Percentiles rank a stretch among this genome's conserved stretches.
phyloP scores from a whole-genome alignment of 2,329 filamentous ascomycete genomes.

The Colletotrichum magnum region DNA sequence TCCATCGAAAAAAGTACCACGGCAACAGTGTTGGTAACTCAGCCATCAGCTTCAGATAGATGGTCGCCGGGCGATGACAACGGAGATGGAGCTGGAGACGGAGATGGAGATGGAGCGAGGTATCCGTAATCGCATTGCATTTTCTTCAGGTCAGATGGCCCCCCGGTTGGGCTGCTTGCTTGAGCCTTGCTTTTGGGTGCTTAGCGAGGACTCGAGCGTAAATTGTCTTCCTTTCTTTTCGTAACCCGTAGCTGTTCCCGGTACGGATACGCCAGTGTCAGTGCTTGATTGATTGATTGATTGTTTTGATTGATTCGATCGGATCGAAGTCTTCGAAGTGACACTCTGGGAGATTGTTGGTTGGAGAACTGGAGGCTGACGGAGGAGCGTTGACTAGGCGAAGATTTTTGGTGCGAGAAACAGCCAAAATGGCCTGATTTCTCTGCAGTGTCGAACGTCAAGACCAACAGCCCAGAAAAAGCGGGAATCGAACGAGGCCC shows the following conservation, averaged over 20 bases:
- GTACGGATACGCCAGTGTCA: too few species aligned
- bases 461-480: slow-evolving; percentile 24
- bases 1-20: not conserved
- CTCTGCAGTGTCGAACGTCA: slow-evolving; percentile 33
- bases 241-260: too few species aligned
- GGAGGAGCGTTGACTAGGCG: not conserved
- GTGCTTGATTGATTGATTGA: too few species aligned
- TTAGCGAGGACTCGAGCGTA: too few species aligned
- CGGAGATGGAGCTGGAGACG: not conserved
- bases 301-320: too few species aligned
- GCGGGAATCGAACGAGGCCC: slow-evolving; percentile 33
- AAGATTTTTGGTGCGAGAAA: slow-evolving; percentile 18
- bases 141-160: not conserved
- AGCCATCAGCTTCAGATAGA: not conserved
- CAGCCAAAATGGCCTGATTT: slow-evolving; percentile 36
- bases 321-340: too few species aligned
- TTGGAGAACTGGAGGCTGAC: not conserved
- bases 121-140: slow-evolving; percentile 7
- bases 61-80: not conserved
- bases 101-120: not conserved
- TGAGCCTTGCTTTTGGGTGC: too few species aligned
- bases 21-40: not conserved
- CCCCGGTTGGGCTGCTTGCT: not conserved
- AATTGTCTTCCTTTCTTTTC: too few species aligned
- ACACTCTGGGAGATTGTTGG: too few species aligned